Conservation (phyloP, 2,329 filamentous ascomycete species). For the Nemania sp. region DNA sequence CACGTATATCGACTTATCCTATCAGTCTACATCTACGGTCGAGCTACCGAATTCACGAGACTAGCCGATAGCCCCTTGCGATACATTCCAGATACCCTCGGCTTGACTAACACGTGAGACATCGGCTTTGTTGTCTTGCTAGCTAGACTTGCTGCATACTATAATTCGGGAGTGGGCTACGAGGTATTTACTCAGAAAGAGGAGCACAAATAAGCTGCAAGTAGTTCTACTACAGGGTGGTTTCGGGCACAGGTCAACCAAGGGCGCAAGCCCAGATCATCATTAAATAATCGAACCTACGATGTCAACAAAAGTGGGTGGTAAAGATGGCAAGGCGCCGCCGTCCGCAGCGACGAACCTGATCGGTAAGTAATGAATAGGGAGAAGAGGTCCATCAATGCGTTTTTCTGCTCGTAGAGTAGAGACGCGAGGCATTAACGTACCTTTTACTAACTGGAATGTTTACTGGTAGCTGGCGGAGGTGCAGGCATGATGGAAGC, state of each 20-base stretch:
- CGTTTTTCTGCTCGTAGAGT: neutral
- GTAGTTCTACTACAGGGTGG: neutral
- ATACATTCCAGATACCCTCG: slow-evolving; percentile 8
- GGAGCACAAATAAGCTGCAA: slow-evolving; percentile 10
- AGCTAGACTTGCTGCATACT: neutral
- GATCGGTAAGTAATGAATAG: slow-evolving; percentile 70
- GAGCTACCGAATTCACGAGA: neutral
- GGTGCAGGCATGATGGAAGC: slow-evolving; percentile 99
- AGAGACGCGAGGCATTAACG: too few species aligned
- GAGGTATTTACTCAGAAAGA: neutral
- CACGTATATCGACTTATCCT: neutral
- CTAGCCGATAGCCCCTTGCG: neutral
- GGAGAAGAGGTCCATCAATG: neutral
- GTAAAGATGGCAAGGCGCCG: slow-evolving; percentile 74
- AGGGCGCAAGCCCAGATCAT: slow-evolving; percentile 42
- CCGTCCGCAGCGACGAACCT: slow-evolving; percentile 90
- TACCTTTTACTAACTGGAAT: slow-evolving; percentile 17
- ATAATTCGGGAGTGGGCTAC: neutral
- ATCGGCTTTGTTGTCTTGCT: slow-evolving; percentile 1
- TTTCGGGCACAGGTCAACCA: slow-evolving; percentile 5
- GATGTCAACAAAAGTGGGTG: slow-evolving; percentile 59
- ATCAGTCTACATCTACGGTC: neutral
- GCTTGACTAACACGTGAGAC: slow-evolving; percentile 1
- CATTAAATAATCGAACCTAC: slow-evolving; percentile 17
- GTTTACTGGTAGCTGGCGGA: slow-evolving; percentile 78